Percentiles rank a stretch among this genome's conserved stretches.
Evolutionary conservation across 2,329 filamentous ascomycete species (phyloP).

Genomic region (Aspergillus costaricaensis): DNA sequence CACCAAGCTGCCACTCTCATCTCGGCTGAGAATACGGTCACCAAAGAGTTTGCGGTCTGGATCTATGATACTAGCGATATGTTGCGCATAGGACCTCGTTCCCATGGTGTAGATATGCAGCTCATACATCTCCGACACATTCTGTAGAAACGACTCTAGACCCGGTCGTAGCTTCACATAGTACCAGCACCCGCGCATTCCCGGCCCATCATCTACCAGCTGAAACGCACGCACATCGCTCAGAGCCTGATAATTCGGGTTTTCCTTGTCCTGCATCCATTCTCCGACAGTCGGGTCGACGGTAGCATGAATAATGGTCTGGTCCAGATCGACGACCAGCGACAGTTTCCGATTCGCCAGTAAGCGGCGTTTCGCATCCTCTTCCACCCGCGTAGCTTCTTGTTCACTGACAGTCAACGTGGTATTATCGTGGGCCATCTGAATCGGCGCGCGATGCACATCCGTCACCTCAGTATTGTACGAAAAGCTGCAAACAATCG

Average conservation of each 20-base stretch:
- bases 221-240: conserved; percentile 88
- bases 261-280: conserved; percentile 85
- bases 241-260: conserved; percentile 88
- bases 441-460: conserved; percentile 84
- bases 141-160: conserved; percentile 74
- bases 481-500: conserved; percentile 53
- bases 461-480: conserved; percentile 81
- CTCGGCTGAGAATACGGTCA: conserved; percentile 91
- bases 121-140: conserved; percentile 80
- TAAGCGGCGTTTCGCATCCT: conserved; percentile 81
- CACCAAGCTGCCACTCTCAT: conserved; percentile 92
- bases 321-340: conserved; percentile 93
- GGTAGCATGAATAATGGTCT: conserved; percentile 97
- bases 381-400: conserved; percentile 79
- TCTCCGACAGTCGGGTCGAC: conserved; percentile 95
- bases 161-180: conserved; percentile 98
- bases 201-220: conserved; percentile 79
- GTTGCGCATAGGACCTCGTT: conserved; percentile 90
- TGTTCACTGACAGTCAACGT: conserved; percentile 79
- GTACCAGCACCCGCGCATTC: conserved; percentile 81
- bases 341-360: conserved; percentile 81
- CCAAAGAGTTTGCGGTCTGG: conserved; percentile 87
- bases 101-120: conserved; percentile 99
- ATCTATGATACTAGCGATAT: conserved; percentile 90
- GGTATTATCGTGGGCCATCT: conserved; percentile 91